phyloP scores from a whole-genome alignment of 768 basidiomycete genomes.

The Trametes elegans region DNA sequence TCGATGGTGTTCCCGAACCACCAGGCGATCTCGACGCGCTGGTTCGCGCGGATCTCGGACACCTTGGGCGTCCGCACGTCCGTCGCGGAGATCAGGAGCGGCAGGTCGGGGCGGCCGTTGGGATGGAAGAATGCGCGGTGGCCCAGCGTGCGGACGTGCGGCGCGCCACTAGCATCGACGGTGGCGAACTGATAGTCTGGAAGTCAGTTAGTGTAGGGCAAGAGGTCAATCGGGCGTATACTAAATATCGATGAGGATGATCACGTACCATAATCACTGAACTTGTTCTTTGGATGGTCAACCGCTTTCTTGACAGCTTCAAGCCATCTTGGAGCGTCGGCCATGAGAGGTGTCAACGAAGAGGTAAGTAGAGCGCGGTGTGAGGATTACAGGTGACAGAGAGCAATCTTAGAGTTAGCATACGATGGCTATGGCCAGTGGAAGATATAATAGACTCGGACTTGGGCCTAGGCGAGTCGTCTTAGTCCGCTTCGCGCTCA shows the following conservation, averaged over 20 bases:
- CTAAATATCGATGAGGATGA: no score
- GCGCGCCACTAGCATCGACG: conserved; percentile 42
- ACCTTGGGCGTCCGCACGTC: conserved; percentile 74
- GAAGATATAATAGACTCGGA: no score
- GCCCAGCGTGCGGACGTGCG: conserved; percentile 65
- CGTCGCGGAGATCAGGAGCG: conserved; percentile 66
- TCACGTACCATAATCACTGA: conserved; percentile 24
- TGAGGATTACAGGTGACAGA: no score
- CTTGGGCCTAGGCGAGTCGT: no score
- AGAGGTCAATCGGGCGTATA: not conserved
- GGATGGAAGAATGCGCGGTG: conserved; percentile 58
- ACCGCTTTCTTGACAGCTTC: conserved; percentile 26
- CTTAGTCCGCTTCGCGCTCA: no score
- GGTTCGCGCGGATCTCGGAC: conserved; percentile 47
- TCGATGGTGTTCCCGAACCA: conserved; percentile 67
- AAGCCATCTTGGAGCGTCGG: conserved; percentile 28
- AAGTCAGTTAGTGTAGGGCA: not conserved
- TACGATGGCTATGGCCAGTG: no score
- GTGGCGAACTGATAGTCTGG: conserved; percentile 64
- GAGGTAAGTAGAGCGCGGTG: no score
- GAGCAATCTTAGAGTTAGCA: no score
- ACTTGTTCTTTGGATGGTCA: conserved; percentile 24
- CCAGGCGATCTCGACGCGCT: conserved; percentile 64
- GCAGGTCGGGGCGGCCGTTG: conserved; percentile 41
- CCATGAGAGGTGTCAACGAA: no score